Percentiles rank a stretch among this genome's conserved stretches.
Evolutionary conservation across 768 basidiomycete genomes (phyloP).

Genomic region (Russula brevipes): DNA sequence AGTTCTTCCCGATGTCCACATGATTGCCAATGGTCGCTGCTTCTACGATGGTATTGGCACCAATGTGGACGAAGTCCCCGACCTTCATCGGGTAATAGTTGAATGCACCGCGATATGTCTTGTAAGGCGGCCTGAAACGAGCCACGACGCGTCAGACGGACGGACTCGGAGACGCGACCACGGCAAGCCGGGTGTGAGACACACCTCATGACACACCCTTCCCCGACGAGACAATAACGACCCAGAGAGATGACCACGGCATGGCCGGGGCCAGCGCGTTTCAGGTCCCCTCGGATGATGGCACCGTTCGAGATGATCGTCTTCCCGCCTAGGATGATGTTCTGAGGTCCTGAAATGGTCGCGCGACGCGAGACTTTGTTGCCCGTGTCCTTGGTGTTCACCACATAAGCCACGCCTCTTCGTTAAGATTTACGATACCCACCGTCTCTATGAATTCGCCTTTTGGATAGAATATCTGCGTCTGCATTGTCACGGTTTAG

Average conservation of each 20-base stretch:
- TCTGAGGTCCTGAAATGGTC: constrained; percentile 88
- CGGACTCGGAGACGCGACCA: background rate
- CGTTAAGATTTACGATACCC: constrained; percentile 1
- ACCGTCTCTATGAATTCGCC: constrained; percentile 85
- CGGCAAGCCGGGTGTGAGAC: constrained; percentile 14
- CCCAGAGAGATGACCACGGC: constrained; percentile 92
- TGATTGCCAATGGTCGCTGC: constrained; percentile 92
- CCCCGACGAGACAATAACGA: constrained; percentile 86
- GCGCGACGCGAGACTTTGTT: constrained; percentile 94
- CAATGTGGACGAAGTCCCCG: constrained; percentile 92
- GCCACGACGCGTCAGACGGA: background rate
- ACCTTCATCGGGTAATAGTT: constrained; percentile 99
- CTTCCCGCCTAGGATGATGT: constrained; percentile 96
- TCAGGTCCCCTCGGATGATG: constrained; percentile 90
- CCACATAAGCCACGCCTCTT: background rate
- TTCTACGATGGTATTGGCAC: constrained; percentile 83
- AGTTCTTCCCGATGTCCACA: constrained; percentile 93
- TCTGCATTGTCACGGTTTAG: constrained; percentile 45
- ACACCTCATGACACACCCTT: constrained; percentile 83
- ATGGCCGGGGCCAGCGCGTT: constrained; percentile 84
- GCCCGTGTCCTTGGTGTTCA: constrained; percentile 69
- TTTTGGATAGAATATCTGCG: constrained; percentile 73
- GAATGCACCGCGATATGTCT: constrained; percentile 85
- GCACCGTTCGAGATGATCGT: constrained; percentile 89
- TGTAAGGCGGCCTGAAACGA: constrained; percentile 66